phyloP scores from a whole-genome alignment of 2,329 filamentous ascomycete species.

The Venturia carpophila region DNA sequence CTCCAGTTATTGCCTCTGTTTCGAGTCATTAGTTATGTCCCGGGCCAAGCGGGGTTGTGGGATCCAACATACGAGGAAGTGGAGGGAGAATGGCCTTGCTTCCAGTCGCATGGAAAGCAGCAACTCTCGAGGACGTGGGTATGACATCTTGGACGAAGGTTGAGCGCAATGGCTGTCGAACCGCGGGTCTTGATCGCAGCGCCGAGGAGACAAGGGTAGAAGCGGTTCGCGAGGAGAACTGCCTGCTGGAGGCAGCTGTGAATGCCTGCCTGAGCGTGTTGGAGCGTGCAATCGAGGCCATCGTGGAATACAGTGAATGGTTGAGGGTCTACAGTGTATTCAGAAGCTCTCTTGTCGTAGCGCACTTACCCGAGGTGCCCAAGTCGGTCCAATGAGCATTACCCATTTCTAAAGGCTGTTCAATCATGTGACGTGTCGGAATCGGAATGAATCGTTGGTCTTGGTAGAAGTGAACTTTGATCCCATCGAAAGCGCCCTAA shows the following conservation, averaged over 20 bases:
- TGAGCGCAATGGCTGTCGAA: slow-evolving; percentile 30
- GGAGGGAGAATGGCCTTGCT: slow-evolving; percentile 71
- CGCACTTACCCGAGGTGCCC: background rate
- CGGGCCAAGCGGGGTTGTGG: slow-evolving; percentile 11
- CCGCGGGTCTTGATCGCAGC: slow-evolving; percentile 28
- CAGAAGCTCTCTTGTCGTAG: too few species aligned
- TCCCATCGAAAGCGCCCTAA: background rate
- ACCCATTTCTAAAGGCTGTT: background rate
- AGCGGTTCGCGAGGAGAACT: slow-evolving; percentile 36
- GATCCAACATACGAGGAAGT: slow-evolving; percentile 62
- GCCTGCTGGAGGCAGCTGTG: slow-evolving; percentile 35
- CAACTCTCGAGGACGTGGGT: slow-evolving; percentile 45
- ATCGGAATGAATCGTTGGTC: background rate
- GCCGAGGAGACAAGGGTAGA: slow-evolving; percentile 29
- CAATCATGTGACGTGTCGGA: background rate
- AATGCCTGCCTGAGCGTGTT: slow-evolving; percentile 42
- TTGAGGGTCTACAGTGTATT: background rate
- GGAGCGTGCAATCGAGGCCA: slow-evolving; percentile 48
- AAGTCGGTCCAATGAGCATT: background rate
- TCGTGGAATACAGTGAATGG: slow-evolving; percentile 23
- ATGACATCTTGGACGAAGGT: slow-evolving; percentile 36
- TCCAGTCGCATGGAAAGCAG: slow-evolving; percentile 80
- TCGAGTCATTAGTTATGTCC: slow-evolving; percentile 37
- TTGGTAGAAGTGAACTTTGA: background rate
- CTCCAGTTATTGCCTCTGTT: slow-evolving; percentile 66